A percentile compares a stretch with the other conserved stretches of the same genome.
Evolutionary conservation across 2,329 filamentous ascomycete species (phyloP).

Genomic region (Cercospora janseana): DNA sequence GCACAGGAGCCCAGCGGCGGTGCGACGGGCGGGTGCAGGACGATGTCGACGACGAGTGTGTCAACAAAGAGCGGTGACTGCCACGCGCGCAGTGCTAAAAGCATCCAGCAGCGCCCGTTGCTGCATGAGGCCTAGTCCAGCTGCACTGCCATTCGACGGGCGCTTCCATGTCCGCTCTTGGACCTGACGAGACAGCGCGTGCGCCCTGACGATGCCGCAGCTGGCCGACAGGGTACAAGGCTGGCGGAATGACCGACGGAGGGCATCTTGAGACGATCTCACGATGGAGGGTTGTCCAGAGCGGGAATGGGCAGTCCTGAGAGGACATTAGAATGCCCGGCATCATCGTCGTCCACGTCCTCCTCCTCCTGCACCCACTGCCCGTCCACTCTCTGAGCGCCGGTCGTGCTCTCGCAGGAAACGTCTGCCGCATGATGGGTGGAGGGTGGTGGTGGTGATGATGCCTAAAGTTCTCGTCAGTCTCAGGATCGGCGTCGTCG

Average conservation of each 20-base stretch:
- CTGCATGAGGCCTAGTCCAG: constrained; percentile 10
- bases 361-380: no score
- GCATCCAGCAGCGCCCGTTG: constrained; percentile 1
- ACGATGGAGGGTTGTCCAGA: no score
- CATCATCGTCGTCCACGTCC: no score
- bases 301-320: no score
- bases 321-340: no score
- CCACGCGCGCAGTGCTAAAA: constrained; percentile 13
- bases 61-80: constrained; percentile 20
- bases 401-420: no score
- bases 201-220: not conserved
- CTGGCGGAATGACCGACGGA: not conserved
- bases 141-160: constrained; percentile 14
- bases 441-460: not conserved
- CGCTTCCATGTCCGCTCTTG: constrained; percentile 14
- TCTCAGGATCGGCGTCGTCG: constrained; percentile 6
- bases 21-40: constrained; percentile 10
- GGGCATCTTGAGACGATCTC: no score
- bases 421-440: not conserved
- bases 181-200: constrained; percentile 2
- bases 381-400: no score
- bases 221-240: not conserved
- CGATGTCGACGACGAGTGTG: not conserved
- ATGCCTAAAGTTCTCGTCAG: constrained; percentile 3
- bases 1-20: not conserved